phyloP scores from a whole-genome alignment of 2,329 filamentous ascomycete genomes.

The Talaromyces sp. region DNA sequence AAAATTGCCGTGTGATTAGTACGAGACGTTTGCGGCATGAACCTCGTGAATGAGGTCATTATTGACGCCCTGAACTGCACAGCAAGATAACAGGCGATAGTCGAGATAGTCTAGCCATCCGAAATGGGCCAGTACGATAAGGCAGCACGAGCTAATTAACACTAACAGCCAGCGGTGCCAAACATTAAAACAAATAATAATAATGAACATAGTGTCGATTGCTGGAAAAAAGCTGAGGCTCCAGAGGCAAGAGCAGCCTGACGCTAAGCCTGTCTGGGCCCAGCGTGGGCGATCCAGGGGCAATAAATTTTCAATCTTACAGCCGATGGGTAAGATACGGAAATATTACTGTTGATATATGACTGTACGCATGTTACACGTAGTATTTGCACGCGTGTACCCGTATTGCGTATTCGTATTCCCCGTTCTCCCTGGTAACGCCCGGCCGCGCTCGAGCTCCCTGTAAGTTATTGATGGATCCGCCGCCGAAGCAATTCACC shows the following conservation, averaged over 20 bases:
- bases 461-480: background rate
- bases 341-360: background rate
- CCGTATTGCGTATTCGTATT: background rate
- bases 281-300: constrained; percentile 1
- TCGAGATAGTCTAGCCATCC: background rate
- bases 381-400: background rate
- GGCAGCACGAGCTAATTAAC: background rate
- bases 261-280: background rate
- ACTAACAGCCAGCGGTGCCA: background rate
- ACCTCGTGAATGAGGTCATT: background rate
- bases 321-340: background rate
- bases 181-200: background rate
- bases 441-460: background rate
- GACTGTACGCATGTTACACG: background rate
- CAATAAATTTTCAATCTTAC: constrained; percentile 4
- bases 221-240: background rate
- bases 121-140: background rate
- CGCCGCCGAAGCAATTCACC: background rate
- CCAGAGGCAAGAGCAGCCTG: background rate
- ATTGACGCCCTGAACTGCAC: background rate
- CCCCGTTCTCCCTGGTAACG: background rate
- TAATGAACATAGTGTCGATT: background rate
- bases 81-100: background rate
- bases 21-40: background rate
- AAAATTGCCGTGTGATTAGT: background rate